Base-by-base conservation (phyloP, 345 rosid species). In the Bruguiera sexangula region DNA sequence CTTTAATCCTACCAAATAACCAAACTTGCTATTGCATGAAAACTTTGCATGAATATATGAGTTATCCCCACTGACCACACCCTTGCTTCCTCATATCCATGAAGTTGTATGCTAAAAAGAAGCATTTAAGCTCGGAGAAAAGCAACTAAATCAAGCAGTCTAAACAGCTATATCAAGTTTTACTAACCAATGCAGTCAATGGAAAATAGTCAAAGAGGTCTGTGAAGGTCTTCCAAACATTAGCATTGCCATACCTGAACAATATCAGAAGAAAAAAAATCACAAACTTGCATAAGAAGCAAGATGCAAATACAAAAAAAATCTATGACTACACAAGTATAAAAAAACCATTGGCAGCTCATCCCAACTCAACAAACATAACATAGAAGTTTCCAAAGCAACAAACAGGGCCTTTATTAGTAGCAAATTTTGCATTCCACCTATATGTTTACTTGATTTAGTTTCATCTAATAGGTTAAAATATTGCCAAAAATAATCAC, bases 121-220 rank as follows among this genome's bases (percentile, higher is more conserved):
- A 13, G 19, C 50, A 43, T 43, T 11, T 13, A 13, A 34, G 37
- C 60, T 11, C 10, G 2, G 18, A 56, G 60, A 56, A 10, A 56
- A 8, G 4, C 18, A 56, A 56, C 13, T 13, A 9, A 10, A 27
- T 56, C 60, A 56, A 24, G 29, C 26, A 27, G 11, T 27, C 10
- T 27, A 2, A 56, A 27, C 26, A 26, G 39, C 39, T 43, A 15
- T 34, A 39, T 18, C 11, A 34, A 20, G 56, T 60, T 39, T 46
- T 70, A 86, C 93, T 87, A 73, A 95, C 99, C 97, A 95, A 80
- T 65, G 98, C 98, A 55, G 97, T 94, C 79, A 91, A 76, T 30
- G 99, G 96, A 69, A 95, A 88, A 85, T 88, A 94, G 75, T 94
- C 99, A 72, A 94, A 94, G 66, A 94, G 87, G 72, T 94, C 97